Evolutionary conservation across 2,329 filamentous ascomycete species (phyloP).

Genomic region (Cladophialophora chaetospira): DNA sequence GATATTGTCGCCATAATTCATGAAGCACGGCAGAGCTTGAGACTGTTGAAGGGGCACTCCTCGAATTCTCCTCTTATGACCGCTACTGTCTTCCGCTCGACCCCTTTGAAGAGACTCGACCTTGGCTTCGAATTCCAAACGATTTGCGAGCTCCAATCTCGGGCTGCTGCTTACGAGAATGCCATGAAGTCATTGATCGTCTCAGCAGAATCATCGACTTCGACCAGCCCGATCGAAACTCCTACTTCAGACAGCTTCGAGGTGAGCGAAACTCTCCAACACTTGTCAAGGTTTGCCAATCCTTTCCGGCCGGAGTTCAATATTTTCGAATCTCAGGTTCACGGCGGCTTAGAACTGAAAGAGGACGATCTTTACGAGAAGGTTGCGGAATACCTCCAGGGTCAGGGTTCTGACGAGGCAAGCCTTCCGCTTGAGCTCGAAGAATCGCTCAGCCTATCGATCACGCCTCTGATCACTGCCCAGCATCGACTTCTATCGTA

Average conservation of each 20-base stretch:
- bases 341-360: neutral
- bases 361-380: slow-evolving; percentile 14
- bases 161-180: slow-evolving; percentile 18
- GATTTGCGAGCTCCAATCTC: slow-evolving; percentile 16
- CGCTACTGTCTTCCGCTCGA: neutral
- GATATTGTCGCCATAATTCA: slow-evolving; percentile 6
- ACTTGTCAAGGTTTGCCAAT: neutral
- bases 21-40: slow-evolving; percentile 18
- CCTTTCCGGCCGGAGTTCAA: slow-evolving; percentile 16
- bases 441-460: slow-evolving; percentile 61
- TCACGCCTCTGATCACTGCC: slow-evolving; percentile 70
- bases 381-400: slow-evolving; percentile 12
- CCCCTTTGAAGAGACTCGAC: slow-evolving; percentile 9
- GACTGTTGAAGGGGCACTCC: slow-evolving; percentile 14
- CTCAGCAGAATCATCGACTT: slow-evolving; percentile 1
- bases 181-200: slow-evolving; percentile 13
- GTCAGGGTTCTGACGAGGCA: slow-evolving; percentile 2
- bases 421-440: slow-evolving; percentile 22
- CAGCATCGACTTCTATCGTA: slow-evolving; percentile 78
- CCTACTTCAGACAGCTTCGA: slow-evolving; percentile 9
- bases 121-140: slow-evolving; percentile 9
- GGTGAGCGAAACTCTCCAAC: neutral
- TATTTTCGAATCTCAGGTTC: slow-evolving; percentile 2
- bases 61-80: slow-evolving; percentile 15
- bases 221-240: slow-evolving; percentile 1